These are phyloP conservation scores for Leccinum aurantiacum DNA, from an alignment of 768 basidiomycete genomes.

Conservation along the genomic window DNA sequence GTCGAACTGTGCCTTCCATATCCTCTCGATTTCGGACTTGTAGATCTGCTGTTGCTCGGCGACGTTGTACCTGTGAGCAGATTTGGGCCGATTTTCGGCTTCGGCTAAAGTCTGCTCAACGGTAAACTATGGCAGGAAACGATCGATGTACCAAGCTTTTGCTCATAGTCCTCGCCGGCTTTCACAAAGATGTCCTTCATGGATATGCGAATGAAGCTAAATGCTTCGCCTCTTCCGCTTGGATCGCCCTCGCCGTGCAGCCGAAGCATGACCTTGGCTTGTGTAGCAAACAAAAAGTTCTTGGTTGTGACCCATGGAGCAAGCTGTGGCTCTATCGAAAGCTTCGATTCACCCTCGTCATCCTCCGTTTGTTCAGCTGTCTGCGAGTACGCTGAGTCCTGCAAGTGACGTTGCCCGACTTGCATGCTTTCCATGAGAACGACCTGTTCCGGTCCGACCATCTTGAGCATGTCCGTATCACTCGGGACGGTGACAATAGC, in stretches of 20 bases:
- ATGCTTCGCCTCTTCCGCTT: slow-evolving; percentile 91
- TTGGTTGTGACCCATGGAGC: slow-evolving; percentile 99
- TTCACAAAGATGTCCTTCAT: slow-evolving; percentile 99
- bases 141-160: slow-evolving; percentile 62
- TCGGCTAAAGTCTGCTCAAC: slow-evolving; percentile 54
- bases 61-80: slow-evolving; percentile 88
- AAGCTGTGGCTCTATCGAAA: slow-evolving; percentile 92
- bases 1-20: slow-evolving; percentile 93
- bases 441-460: slow-evolving; percentile 90
- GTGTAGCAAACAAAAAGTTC: slow-evolving; percentile 92
- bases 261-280: slow-evolving; percentile 94
- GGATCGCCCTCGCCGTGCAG: slow-evolving; percentile 97
- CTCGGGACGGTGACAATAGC: slow-evolving; percentile 65
- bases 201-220: slow-evolving; percentile 93
- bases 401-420: slow-evolving; percentile 91
- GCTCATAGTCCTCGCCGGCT: slow-evolving; percentile 91
- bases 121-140: not conserved
- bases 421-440: slow-evolving; percentile 97
- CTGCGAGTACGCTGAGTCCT: slow-evolving; percentile 90
- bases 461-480: slow-evolving; percentile 87
- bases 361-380: slow-evolving; percentile 78
- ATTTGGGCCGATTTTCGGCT: slow-evolving; percentile 85
- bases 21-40: slow-evolving; percentile 95
- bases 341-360: slow-evolving; percentile 83
- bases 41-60: slow-evolving; percentile 95